Evolutionary conservation across 148 eudicot genomes (phyloP).

Genomic region (Vaccinium darrowii): DNA sequence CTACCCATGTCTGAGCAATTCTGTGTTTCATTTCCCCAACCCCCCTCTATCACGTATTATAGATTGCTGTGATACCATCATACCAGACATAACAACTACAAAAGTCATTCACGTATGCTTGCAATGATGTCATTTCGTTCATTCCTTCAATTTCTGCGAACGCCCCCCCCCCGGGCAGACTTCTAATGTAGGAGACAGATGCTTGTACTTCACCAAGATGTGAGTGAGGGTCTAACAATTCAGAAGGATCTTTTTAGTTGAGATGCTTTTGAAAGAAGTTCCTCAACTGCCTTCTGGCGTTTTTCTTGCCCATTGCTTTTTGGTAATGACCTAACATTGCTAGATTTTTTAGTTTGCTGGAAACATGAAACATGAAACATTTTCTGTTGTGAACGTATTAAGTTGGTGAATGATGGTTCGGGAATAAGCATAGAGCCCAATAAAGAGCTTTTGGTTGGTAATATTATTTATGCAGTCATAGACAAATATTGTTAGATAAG

Average conservation of each 20-base stretch:
- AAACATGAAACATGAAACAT: neutral
- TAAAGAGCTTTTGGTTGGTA: conserved; percentile 2
- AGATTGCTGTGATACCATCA: neutral
- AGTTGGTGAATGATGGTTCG: neutral
- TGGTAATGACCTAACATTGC: neutral
- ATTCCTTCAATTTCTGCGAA: neutral
- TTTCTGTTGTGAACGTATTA: neutral
- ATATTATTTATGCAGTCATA: neutral
- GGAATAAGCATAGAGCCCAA: neutral
- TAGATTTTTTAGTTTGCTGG: neutral
- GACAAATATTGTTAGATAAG: neutral
- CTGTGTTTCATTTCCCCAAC: neutral
- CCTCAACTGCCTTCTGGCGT: neutral
- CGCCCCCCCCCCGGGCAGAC: too few species aligned
- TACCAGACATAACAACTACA: neutral
- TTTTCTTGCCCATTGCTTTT: neutral
- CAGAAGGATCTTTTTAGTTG: neutral
- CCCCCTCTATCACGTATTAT: neutral
- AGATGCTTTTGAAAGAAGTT: conserved; percentile 7
- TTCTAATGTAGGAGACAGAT: neutral
- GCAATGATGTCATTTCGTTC: neutral
- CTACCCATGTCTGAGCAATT: neutral
- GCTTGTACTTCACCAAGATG: neutral
- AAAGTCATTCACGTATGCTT: neutral
- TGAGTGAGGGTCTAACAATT: neutral